These are phyloP conservation scores for Gastrodia elata DNA, from an alignment of 106 monocot genomes.

Conservation along the genomic window DNA sequence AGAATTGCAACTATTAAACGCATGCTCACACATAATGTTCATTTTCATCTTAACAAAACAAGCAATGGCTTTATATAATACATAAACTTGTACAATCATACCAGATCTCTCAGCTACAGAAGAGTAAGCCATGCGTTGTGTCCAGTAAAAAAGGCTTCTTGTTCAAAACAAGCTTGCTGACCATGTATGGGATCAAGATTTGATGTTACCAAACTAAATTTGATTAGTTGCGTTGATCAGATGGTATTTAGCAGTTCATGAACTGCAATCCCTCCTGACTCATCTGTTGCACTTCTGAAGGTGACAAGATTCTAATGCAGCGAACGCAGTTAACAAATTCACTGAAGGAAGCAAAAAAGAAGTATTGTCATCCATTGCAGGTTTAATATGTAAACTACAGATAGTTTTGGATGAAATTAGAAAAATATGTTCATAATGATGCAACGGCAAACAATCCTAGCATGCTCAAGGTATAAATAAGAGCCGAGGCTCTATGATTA, in stretches of 20 bases:
- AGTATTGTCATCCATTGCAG: too few relatives aligned
- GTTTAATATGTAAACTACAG: background rate
- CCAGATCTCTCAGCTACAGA: background rate
- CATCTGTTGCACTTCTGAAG: slow-evolving; percentile 87
- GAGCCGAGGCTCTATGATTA: too few relatives aligned
- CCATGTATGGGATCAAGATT: background rate
- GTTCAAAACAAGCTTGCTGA: background rate
- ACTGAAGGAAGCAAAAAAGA: too few relatives aligned
- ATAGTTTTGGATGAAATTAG: background rate
- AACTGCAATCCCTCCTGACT: slow-evolving; percentile 50
- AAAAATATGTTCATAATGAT: background rate
- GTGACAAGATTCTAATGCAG: slow-evolving; percentile 85
- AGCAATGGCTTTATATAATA: background rate
- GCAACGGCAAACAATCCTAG: background rate
- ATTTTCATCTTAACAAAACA: background rate
- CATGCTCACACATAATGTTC: background rate
- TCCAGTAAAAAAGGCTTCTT: background rate
- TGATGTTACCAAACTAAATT: background rate
- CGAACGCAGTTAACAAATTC: slow-evolving; percentile 79
- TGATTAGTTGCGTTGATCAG: background rate
- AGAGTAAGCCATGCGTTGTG: too few relatives aligned
- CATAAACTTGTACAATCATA: background rate
- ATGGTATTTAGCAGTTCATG: slow-evolving; percentile 19
- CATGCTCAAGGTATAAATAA: background rate
- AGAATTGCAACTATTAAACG: background rate